These are phyloP conservation scores for Canna indica DNA, from an alignment of 176 grass and related monocot species.

Conservation along the genomic window DNA sequence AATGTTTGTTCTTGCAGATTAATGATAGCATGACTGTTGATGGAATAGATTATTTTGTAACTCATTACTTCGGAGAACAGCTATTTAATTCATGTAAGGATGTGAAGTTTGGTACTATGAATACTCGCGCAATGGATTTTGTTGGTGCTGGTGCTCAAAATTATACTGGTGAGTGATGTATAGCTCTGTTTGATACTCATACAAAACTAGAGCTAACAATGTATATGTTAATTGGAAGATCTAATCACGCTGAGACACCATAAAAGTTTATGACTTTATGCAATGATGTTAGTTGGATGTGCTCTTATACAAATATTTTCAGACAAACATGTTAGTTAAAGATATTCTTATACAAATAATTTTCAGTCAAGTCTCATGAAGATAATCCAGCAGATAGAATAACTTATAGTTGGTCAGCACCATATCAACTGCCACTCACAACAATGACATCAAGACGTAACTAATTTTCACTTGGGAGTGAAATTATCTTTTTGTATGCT, in stretches of 20 bases:
- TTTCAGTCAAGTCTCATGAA: not conserved
- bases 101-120: constrained; percentile 91
- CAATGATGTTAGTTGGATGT: not conserved
- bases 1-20: constrained; percentile 42
- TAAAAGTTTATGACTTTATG: not conserved
- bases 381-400: not conserved
- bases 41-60: constrained; percentile 79
- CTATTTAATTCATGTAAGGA: constrained; percentile 95
- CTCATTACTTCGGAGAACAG: constrained; percentile 53
- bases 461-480: not conserved
- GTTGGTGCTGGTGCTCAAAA: constrained; percentile 71
- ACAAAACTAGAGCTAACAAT: not conserved
- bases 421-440: not conserved
- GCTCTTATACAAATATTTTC: too few relatives aligned
- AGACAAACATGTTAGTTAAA: too few relatives aligned
- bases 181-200: not conserved
- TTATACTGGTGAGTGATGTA: constrained; percentile 53
- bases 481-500: not conserved
- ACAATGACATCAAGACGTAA: not conserved
- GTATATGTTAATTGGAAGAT: not conserved
- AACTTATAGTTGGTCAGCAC: not conserved
- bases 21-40: constrained; percentile 58
- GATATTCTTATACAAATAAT: not conserved
- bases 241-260: not conserved
- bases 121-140: constrained; percentile 97